phyloP scores from a whole-genome alignment of 1,284 basidiomycete species.

The Xanthoconium separans region DNA sequence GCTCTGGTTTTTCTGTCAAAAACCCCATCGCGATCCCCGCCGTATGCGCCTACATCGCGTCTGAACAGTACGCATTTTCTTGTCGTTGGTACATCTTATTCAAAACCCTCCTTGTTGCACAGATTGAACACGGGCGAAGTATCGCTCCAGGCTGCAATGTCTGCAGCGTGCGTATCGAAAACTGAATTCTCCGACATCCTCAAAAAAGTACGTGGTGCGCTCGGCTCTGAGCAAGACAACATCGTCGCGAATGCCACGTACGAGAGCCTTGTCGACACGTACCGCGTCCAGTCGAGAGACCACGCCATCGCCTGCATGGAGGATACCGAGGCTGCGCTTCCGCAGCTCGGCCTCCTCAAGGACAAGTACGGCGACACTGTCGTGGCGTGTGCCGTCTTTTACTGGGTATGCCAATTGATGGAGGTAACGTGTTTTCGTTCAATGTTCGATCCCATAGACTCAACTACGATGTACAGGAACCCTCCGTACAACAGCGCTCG shows the following conservation, averaged over 20 bases:
- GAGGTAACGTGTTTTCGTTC: slow-evolving; percentile 19
- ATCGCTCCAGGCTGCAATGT: slow-evolving; percentile 24
- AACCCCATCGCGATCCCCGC: slow-evolving; percentile 23
- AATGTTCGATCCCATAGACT: background rate
- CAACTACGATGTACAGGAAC: slow-evolving; percentile 14
- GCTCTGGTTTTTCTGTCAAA: slow-evolving; percentile 29
- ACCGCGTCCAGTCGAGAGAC: slow-evolving; percentile 10
- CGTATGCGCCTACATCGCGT: slow-evolving; percentile 33
- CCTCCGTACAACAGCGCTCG: slow-evolving; percentile 19
- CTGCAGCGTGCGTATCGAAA: slow-evolving; percentile 24
- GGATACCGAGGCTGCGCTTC: slow-evolving; percentile 24
- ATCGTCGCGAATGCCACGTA: slow-evolving; percentile 17
- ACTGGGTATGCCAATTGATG: slow-evolving; percentile 33
- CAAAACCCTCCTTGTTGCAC: background rate
- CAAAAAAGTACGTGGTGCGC: slow-evolving; percentile 23
- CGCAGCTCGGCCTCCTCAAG: slow-evolving; percentile 14
- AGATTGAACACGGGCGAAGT: slow-evolving; percentile 31
- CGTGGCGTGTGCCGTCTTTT: slow-evolving; percentile 31
- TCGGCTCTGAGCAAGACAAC: slow-evolving; percentile 5
- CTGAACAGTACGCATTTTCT: slow-evolving; percentile 25
- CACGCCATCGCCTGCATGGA: slow-evolving; percentile 30
- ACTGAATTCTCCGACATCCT: slow-evolving; percentile 23
- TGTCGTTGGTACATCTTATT: background rate
- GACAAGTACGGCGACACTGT: slow-evolving; percentile 16
- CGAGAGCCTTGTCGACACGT: slow-evolving; percentile 20